phyloP scores from a whole-genome alignment of 208 protist species.

The Wallacemonas collosoma region DNA sequence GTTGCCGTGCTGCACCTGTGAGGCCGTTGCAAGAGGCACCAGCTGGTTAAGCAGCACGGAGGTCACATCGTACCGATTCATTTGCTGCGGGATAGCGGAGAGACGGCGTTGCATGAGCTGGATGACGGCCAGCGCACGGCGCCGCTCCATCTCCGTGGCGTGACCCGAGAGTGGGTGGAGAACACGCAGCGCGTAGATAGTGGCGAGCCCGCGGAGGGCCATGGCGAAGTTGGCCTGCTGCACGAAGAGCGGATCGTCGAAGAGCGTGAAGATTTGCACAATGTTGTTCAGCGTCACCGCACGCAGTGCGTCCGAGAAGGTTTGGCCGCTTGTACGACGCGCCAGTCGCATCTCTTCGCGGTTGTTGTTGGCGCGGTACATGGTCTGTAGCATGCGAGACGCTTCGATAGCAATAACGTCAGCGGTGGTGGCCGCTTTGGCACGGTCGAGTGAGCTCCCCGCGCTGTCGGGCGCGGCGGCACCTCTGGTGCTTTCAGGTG shows the following conservation, averaged over 20 bases:
- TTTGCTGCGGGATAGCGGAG: slow-evolving; percentile 34
- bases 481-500: not conserved
- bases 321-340: not conserved
- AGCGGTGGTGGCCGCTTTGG: slow-evolving; percentile 22
- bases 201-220: slow-evolving; percentile 42
- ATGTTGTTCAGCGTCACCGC: slow-evolving; percentile 32
- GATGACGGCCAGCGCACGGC: slow-evolving; percentile 15
- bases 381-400: not conserved
- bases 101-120: slow-evolving; percentile 31
- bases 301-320: slow-evolving; percentile 29
- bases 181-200: slow-evolving; percentile 51
- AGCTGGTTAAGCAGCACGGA: slow-evolving; percentile 26
- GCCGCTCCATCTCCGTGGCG: slow-evolving; percentile 15
- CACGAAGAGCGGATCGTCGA: slow-evolving; percentile 36
- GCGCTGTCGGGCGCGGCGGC: not conserved
- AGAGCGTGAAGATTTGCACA: slow-evolving; percentile 34
- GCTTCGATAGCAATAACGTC: slow-evolving; percentile 1
- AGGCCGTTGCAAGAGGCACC: slow-evolving; percentile 26
- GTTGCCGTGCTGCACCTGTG: slow-evolving; percentile 23
- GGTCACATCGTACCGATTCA: slow-evolving; percentile 32
- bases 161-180: slow-evolving; percentile 24
- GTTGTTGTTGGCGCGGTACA: slow-evolving; percentile 12
- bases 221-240: slow-evolving; percentile 19
- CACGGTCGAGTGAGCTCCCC: slow-evolving; percentile 16
- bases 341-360: slow-evolving; percentile 7